Conservation (phyloP, 305 asterid genomes). For the Stenogyne calaminthoides region DNA sequence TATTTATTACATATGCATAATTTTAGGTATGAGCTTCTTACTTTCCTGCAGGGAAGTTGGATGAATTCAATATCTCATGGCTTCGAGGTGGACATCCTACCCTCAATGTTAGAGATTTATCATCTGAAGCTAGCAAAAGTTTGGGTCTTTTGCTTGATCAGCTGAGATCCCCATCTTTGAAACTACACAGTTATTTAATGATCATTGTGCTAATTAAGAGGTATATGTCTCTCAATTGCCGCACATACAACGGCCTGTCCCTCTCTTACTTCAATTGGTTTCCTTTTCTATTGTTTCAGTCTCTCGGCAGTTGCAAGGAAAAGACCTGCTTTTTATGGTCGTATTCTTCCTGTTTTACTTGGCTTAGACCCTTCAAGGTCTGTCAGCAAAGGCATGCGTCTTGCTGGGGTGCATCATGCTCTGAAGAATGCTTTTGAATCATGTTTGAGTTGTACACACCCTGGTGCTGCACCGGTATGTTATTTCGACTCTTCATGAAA, state of each 20-base stretch:
- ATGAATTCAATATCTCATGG: conserved; percentile 87
- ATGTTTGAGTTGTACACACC: conserved; percentile 88
- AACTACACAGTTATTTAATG: conserved; percentile 75
- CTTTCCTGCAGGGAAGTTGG: conserved; percentile 53
- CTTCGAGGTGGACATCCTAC: conserved; percentile 96
- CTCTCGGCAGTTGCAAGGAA: conserved; percentile 89
- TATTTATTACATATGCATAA: neutral
- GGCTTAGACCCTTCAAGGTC: conserved; percentile 73
- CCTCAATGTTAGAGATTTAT: conserved; percentile 82
- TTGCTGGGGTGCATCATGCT: conserved; percentile 75
- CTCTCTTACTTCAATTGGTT: conserved; percentile 32
- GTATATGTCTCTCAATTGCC: conserved; percentile 37
- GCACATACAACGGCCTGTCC: neutral
- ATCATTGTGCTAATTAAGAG: conserved; percentile 81
- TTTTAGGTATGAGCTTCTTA: conserved; percentile 25
- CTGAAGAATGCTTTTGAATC: conserved; percentile 85
- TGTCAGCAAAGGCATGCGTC: conserved; percentile 62
- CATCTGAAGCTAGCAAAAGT: conserved; percentile 84
- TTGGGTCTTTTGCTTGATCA: conserved; percentile 87
- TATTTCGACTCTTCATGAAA: conserved; percentile 10
- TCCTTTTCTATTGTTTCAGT: conserved; percentile 43
- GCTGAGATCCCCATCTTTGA: conserved; percentile 80
- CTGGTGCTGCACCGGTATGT: conserved; percentile 96
- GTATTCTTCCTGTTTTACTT: conserved; percentile 91
- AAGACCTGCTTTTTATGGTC: conserved; percentile 98